phyloP scores from a whole-genome alignment of 129 eudicot species.

The Dittrichia graveolens region DNA sequence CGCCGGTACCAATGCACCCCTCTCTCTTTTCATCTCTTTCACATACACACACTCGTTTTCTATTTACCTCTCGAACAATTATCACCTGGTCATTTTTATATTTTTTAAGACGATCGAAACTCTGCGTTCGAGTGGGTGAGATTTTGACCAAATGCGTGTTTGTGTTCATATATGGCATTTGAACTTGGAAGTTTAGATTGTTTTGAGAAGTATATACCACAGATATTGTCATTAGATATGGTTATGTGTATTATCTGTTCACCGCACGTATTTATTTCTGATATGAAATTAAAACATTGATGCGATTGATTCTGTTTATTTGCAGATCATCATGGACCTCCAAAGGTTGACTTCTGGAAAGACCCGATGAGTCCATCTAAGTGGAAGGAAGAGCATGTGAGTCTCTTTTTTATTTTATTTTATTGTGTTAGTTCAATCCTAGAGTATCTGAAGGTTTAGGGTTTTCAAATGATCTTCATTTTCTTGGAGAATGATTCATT shows the following conservation, averaged over 20 bases:
- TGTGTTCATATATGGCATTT: not conserved
- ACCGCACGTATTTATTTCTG: not conserved
- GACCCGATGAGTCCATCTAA: slow-evolving; percentile 83
- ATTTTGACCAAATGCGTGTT: not conserved
- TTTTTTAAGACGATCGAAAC: not conserved
- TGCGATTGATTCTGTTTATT: slow-evolving; percentile 24
- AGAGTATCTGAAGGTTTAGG: slow-evolving; percentile 20
- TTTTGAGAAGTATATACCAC: not conserved
- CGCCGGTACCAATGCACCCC: slow-evolving; percentile 76
- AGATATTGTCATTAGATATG: slow-evolving; percentile 9
- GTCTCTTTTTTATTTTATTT: slow-evolving; percentile 20
- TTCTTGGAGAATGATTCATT: slow-evolving; percentile 7
- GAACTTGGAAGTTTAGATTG: slow-evolving; percentile 1
- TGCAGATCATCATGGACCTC: slow-evolving; percentile 83
- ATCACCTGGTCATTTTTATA: not conserved
- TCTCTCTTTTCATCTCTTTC: too few species aligned
- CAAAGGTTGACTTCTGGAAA: slow-evolving; percentile 74
- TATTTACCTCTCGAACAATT: not conserved
- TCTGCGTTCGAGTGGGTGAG: too few species aligned
- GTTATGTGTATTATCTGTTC: not conserved
- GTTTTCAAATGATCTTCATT: slow-evolving; percentile 16
- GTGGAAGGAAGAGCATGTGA: slow-evolving; percentile 98
- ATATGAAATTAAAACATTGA: slow-evolving; percentile 6
- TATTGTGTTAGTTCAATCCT: not conserved
- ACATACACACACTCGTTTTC: not conserved